phyloP scores from a whole-genome alignment of 2,329 filamentous ascomycete species.

The Ophiocordyceps polyrhachis-furcata region DNA sequence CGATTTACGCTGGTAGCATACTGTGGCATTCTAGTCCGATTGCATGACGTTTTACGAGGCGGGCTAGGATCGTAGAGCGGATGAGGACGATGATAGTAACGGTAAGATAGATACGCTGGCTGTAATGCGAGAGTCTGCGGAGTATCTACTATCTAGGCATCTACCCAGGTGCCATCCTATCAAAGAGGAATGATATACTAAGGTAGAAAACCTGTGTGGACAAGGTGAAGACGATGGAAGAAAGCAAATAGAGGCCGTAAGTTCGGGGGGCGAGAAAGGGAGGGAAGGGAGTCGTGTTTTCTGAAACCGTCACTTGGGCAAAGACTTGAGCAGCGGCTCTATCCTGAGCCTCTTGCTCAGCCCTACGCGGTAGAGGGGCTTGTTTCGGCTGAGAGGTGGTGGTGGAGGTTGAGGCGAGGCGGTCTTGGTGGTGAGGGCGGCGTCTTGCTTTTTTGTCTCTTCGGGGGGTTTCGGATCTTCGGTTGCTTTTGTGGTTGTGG shows the following conservation, averaged over 20 bases:
- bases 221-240: neutral
- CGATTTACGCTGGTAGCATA: no score
- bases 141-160: no score
- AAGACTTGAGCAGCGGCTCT: slow-evolving; percentile 29
- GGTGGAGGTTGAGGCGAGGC: neutral
- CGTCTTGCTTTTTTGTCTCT: neutral
- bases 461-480: neutral
- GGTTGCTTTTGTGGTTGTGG: neutral
- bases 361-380: slow-evolving; percentile 28
- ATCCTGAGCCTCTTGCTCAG: slow-evolving; percentile 31
- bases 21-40: no score
- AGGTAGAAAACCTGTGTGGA: no score
- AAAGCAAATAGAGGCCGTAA: neutral
- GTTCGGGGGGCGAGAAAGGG: neutral
- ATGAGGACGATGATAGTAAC: no score
- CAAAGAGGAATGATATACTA: no score
- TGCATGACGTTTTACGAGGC: no score
- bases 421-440: neutral
- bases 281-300: neutral
- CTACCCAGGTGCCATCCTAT: no score
- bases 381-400: neutral
- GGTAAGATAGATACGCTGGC: no score
- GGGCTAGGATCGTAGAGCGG: no score
- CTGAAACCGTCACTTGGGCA: slow-evolving; percentile 18
- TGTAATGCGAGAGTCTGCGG: no score